Evolutionary conservation across 2,329 filamentous ascomycete genomes (phyloP).

Genomic region (Tolypocladium amazonense): DNA sequence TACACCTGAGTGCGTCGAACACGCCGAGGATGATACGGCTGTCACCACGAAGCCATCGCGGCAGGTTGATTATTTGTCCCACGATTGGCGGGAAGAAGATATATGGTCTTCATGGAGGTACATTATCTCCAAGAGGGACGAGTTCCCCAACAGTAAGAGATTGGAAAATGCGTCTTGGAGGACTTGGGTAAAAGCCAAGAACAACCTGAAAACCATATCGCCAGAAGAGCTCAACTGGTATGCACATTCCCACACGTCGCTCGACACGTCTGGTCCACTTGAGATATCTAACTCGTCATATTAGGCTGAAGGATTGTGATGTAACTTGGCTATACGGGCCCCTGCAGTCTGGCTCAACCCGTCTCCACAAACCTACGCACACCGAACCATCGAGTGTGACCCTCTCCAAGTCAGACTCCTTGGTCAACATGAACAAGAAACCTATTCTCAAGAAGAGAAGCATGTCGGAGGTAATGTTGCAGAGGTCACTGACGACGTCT

Average conservation of each 20-base stretch:
- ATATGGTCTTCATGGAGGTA: constrained; percentile 97
- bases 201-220: constrained; percentile 75
- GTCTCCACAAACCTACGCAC: constrained; percentile 32
- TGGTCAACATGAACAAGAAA: constrained; percentile 60
- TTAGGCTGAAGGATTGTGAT: constrained; percentile 91
- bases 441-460: constrained; percentile 94
- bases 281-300: constrained; percentile 15
- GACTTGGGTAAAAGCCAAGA: constrained; percentile 90
- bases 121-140: constrained; percentile 67
- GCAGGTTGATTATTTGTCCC: constrained; percentile 91
- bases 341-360: constrained; percentile 60
- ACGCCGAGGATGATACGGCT: constrained; percentile 71
- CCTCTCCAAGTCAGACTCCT: constrained; percentile 48
- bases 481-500: constrained; percentile 76
- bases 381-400: constrained; percentile 29
- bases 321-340: constrained; percentile 97
- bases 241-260: not conserved
- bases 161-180: constrained; percentile 96
- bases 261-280: not conserved
- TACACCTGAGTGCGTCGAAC: constrained; percentile 43
- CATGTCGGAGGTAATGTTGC: constrained; percentile 91
- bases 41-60: constrained; percentile 65
- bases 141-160: constrained; percentile 71
- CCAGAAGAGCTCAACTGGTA: constrained; percentile 92
- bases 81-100: constrained; percentile 90